Conservation (phyloP, 2,329 filamentous ascomycete genomes). For the Calonectria hawksworthii region DNA sequence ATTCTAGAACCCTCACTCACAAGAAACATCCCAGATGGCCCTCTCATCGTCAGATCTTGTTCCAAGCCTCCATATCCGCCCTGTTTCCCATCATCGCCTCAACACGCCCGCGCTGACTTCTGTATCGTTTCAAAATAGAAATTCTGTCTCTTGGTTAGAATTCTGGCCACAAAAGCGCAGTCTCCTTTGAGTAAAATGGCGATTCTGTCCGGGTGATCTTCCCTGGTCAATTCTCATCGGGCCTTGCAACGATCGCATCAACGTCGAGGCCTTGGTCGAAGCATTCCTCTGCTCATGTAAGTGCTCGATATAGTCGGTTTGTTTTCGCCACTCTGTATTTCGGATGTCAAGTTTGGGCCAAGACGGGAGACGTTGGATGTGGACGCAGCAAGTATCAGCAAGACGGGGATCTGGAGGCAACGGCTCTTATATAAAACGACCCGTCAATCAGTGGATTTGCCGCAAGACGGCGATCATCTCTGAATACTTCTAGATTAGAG, state of each 20-base stretch:
- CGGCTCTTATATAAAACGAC: neutral
- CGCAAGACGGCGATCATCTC: neutral
- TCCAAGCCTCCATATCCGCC: neutral
- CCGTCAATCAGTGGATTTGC: neutral
- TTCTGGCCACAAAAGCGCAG: neutral
- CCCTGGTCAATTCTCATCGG: neutral
- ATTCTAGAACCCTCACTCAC: neutral
- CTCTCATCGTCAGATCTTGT: no score
- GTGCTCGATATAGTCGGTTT: neutral
- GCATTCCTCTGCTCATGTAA: neutral
- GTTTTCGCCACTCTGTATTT: neutral
- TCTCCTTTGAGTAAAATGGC: neutral
- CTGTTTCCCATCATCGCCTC: neutral
- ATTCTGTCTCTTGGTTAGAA: neutral
- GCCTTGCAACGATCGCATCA: no score
- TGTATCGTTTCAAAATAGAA: neutral
- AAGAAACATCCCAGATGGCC: neutral
- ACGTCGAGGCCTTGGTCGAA: slow-evolving; percentile 1
- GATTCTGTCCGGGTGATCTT: neutral
- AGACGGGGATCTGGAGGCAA: neutral
- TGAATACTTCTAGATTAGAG: neutral
- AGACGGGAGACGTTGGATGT: neutral
- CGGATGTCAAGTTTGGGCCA: neutral
- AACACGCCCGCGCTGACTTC: neutral
- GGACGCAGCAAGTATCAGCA: neutral